Evolutionary conservation across 352 stramenopile genomes (phyloP).

Genomic region (Phytophthora palmivora): DNA sequence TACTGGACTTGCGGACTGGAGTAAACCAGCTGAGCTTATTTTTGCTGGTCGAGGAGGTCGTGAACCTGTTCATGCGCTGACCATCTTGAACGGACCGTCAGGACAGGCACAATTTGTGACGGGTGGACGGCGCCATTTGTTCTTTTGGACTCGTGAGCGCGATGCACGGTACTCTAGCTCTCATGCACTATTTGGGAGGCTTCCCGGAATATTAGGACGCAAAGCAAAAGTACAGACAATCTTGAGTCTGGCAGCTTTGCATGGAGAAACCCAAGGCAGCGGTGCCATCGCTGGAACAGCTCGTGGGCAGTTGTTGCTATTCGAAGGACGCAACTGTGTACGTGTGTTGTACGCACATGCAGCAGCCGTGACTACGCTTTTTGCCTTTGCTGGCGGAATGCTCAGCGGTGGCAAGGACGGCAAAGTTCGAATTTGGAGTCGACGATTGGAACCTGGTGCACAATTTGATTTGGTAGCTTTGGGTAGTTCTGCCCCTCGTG

Average conservation of each 20-base stretch:
- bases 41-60: constrained; percentile 59
- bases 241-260: constrained; percentile 57
- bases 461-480: constrained; percentile 80
- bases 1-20: constrained; percentile 50
- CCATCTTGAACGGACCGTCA: constrained; percentile 28
- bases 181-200: constrained; percentile 56
- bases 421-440: constrained; percentile 83
- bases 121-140: constrained; percentile 64
- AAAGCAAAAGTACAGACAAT: constrained; percentile 79
- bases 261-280: constrained; percentile 49
- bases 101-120: constrained; percentile 67
- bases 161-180: constrained; percentile 58
- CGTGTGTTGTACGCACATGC: constrained; percentile 74
- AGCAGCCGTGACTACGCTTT: constrained; percentile 62
- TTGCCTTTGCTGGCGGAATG: constrained; percentile 60
- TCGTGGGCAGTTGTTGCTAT: constrained; percentile 81
- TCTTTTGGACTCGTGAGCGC: constrained; percentile 77
- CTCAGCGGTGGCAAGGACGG: constrained; percentile 77
- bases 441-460: constrained; percentile 70
- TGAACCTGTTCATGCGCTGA: constrained; percentile 57
- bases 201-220: constrained; percentile 64
- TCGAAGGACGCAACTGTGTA: constrained; percentile 81
- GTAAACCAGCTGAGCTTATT: constrained; percentile 54
- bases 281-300: constrained; percentile 69
- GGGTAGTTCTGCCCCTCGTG: constrained; percentile 57